These are phyloP conservation scores for Metarhizium robertsii DNA, from an alignment of 2,329 filamentous ascomycete species.

Conservation along the genomic window DNA sequence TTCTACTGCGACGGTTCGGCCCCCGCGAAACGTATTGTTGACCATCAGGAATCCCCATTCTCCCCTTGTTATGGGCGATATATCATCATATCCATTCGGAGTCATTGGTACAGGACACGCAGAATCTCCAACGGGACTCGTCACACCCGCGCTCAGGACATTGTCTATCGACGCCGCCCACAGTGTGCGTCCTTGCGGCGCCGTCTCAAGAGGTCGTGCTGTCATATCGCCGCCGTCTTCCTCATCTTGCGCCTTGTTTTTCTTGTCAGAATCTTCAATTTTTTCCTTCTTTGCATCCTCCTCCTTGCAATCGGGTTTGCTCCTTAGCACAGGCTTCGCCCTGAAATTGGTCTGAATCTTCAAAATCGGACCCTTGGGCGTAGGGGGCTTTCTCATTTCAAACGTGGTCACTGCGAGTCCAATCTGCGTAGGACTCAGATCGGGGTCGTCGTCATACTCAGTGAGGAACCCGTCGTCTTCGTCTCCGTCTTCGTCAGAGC, in stretches of 20 bases:
- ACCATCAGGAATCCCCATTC: slow-evolving; percentile 55
- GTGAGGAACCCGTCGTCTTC: slow-evolving; percentile 9
- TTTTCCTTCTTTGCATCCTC: neutral
- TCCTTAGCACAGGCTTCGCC: slow-evolving; percentile 3
- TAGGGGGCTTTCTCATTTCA: slow-evolving; percentile 13
- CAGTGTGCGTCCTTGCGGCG: slow-evolving; percentile 16
- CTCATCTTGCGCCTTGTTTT: slow-evolving; percentile 12
- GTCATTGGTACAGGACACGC: slow-evolving; percentile 38
- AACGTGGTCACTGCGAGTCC: slow-evolving; percentile 16
- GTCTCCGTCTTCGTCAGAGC: slow-evolving; percentile 2
- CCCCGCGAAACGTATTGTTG: slow-evolving; percentile 32
- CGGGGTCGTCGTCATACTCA: slow-evolving; percentile 13
- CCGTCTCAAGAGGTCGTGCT: slow-evolving; percentile 24
- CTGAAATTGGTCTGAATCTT: slow-evolving; percentile 36
- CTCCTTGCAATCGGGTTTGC: slow-evolving; percentile 1
- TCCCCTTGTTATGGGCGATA: slow-evolving; percentile 51
- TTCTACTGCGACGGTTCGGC: slow-evolving; percentile 40
- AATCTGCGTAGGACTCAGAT: slow-evolving; percentile 8
- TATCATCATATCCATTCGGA: slow-evolving; percentile 51
- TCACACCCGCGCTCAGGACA: slow-evolving; percentile 23
- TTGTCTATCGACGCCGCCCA: slow-evolving; percentile 35
- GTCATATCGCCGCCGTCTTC: slow-evolving; percentile 29
- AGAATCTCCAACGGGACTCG: slow-evolving; percentile 14
- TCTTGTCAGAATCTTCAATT: slow-evolving; percentile 3
- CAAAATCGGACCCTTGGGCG: slow-evolving; percentile 21